Evolutionary conservation across 441 rosid species (phyloP).

Genomic region (Croton laevigatus): DNA sequence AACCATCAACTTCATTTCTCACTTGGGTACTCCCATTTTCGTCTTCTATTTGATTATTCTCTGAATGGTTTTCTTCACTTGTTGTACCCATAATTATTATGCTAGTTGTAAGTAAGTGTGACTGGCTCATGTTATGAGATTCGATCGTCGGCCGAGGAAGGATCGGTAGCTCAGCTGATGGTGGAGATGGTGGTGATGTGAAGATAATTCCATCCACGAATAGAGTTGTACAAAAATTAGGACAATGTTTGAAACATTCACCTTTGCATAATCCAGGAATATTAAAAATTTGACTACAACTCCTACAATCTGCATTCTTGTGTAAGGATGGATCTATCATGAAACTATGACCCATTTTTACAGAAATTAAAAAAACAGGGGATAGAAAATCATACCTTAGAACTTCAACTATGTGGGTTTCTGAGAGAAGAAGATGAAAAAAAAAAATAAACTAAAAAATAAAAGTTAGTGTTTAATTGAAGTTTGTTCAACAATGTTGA

Average conservation of each 20-base stretch:
- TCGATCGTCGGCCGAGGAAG: neutral
- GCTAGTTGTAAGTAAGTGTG: neutral
- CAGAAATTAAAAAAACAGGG: conserved; percentile 24
- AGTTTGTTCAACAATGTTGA: neutral
- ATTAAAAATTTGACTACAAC: neutral
- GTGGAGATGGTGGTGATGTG: neutral
- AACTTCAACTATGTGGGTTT: neutral
- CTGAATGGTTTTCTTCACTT: conserved; percentile 21
- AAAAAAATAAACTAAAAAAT: no score
- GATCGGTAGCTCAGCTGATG: neutral
- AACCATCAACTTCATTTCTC: conserved; percentile 17
- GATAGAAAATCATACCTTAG: conserved; percentile 15
- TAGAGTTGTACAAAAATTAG: neutral
- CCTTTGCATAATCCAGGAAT: neutral
- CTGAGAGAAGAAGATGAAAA: neutral
- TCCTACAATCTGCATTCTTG: neutral
- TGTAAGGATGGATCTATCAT: neutral
- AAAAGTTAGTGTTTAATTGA: no score
- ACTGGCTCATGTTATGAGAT: neutral
- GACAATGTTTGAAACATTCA: neutral
- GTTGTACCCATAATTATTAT: conserved; percentile 23
- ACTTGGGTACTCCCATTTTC: conserved; percentile 24
- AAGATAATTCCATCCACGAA: neutral
- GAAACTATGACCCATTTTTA: conserved; percentile 23
- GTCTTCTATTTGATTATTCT: conserved; percentile 20